phyloP scores from a whole-genome alignment of 2,329 filamentous ascomycete species.

The Calonectria fujianensis region DNA sequence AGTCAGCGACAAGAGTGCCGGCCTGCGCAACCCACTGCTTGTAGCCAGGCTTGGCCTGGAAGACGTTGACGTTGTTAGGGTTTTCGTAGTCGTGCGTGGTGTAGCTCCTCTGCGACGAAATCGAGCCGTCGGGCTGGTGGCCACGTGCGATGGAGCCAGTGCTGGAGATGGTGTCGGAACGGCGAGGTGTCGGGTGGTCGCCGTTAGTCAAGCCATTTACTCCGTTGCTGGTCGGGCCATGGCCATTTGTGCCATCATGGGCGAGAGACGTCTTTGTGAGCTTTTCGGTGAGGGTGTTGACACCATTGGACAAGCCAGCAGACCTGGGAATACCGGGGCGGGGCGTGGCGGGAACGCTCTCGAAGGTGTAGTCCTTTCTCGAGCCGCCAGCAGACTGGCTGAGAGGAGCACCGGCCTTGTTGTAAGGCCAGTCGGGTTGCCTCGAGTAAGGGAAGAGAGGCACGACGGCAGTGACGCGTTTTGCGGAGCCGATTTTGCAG shows the following conservation, averaged over 20 bases:
- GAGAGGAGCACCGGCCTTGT: constrained; percentile 93
- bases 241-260: constrained; percentile 61
- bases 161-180: constrained; percentile 61
- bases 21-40: constrained; percentile 99
- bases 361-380: constrained; percentile 86
- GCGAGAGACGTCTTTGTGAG: constrained; percentile 80
- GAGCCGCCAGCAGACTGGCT: constrained; percentile 74
- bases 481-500: constrained; percentile 95
- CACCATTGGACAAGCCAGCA: constrained; percentile 78
- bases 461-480: constrained; percentile 93
- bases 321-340: constrained; percentile 82
- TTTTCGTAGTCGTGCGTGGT: constrained; percentile 81
- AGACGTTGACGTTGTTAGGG: constrained; percentile 72
- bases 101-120: constrained; percentile 69
- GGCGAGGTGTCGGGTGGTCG: constrained; percentile 58
- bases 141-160: constrained; percentile 59
- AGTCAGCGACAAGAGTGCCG: constrained; percentile 93
- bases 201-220: constrained; percentile 48
- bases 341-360: constrained; percentile 92
- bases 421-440: constrained; percentile 97
- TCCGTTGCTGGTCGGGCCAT: constrained; percentile 36
- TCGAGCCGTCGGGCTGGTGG: constrained; percentile 63
- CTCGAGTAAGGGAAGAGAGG: constrained; percentile 97
- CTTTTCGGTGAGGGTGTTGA: constrained; percentile 81
- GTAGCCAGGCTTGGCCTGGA: constrained; percentile 92